A percentile compares a stretch with the other conserved stretches of the same genome.
Evolutionary conservation across 495 filamentous ascomycete species (phyloP).

Genomic region (Cladorrhinum samala): DNA sequence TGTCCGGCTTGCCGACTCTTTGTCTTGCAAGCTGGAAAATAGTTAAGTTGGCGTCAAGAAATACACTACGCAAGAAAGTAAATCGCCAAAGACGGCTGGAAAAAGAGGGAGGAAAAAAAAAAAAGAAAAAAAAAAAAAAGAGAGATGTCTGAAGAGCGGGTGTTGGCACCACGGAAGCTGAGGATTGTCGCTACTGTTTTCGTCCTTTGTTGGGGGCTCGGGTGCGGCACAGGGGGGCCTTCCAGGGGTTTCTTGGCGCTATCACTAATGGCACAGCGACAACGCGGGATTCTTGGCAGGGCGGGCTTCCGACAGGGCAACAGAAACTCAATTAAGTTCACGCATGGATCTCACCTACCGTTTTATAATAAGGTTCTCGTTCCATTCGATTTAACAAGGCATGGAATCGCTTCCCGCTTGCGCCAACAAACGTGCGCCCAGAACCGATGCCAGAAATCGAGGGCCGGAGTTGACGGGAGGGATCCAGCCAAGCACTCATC

Average conservation of each 20-base stretch:
- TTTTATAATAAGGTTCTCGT: no score
- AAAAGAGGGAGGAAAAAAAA: neutral
- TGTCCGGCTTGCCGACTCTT: no score
- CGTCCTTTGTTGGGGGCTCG: neutral
- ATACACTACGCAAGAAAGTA: neutral
- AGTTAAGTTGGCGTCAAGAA: neutral
- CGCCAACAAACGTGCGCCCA: no score
- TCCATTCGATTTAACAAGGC: no score
- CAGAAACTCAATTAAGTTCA: no score
- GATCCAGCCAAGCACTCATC: neutral
- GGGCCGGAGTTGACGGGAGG: no score
- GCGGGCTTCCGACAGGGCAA: neutral
- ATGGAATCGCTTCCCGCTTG: no score
- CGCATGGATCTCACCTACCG: no score
- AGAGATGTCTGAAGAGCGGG: neutral
- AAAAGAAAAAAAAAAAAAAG: neutral
- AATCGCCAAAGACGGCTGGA: neutral
- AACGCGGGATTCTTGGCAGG: neutral
- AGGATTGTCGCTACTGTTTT: slow-evolving; percentile 9
- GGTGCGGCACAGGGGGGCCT: neutral
- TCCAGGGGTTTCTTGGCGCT: neutral
- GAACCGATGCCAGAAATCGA: no score
- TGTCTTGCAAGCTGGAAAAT: neutral
- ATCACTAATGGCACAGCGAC: neutral
- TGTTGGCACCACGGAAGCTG: slow-evolving; percentile 2